Base-by-base conservation (phyloP, 345 rosid genomes). In the Rhodomyrtus tomentosa region DNA sequence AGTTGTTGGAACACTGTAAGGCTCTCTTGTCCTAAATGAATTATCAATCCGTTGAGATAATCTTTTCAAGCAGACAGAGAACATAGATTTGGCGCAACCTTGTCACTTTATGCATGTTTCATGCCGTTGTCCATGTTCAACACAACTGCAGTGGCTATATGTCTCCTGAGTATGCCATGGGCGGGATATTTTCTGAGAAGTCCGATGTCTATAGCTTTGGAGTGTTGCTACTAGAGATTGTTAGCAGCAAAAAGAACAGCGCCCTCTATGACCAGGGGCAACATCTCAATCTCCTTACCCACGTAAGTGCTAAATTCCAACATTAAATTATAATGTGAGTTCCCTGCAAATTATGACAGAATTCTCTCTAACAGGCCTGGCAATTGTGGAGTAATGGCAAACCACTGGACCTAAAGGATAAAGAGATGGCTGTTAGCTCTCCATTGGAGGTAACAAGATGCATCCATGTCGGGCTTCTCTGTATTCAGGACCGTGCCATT, bases 1-100 rank as follows among this genome's bases (percentile, higher is more conserved):
- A 55, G 85, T 91, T 15, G 88, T 88, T 2, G 90, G 91, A 79
- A 86, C 89, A 16, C 62, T 82, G 40, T 90, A 87, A 85, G 85
- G 85, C 56, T 50, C 18, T 50, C 52, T 50, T 1, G 12, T 27
- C 24, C 11, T 27, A 81, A 7, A 12, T 50, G 24, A 29, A 16
- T 7, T 45, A 6, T 59, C 73, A 68, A 68, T 68, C 8, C 6
- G 15, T 15, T 3, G 21, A 59, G 42, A 14, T 20, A 29, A 29
- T 68, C 76, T 32, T 8, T 68, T 4, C 42, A 32, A 68, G 3
- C 13, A 68, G 0, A 68, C 73, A 29, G 1, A 14, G 29, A 59
- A 15, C 5, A 62, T 62, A 29, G 22, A 32, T 62, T 62, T 32
- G 3, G 11, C 42, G 3, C 38, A 16, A 32, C 18, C 22, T 40